These are phyloP conservation scores for Acrocalymma vagum DNA, from an alignment of 2,329 filamentous ascomycete genomes.

Conservation along the genomic window DNA sequence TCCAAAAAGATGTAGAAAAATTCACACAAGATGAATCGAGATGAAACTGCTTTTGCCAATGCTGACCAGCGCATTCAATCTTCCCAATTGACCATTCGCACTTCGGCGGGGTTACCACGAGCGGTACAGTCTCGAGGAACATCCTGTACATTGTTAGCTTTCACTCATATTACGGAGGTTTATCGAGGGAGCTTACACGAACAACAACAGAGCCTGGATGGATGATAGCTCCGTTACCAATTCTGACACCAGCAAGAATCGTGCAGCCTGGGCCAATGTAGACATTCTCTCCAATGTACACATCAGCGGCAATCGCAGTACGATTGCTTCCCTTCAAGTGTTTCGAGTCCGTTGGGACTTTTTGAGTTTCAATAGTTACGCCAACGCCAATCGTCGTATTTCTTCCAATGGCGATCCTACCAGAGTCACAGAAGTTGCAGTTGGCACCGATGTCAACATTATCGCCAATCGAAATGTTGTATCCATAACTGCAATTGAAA, in stretches of 20 bases:
- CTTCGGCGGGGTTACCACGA: constrained; percentile 56
- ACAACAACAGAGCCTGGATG: constrained; percentile 65
- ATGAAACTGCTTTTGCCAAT: neutral
- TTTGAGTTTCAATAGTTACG: constrained; percentile 84
- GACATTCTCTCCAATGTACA: constrained; percentile 79
- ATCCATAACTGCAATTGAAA: constrained; percentile 94
- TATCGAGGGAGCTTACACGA: constrained; percentile 53
- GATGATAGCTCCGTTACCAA: constrained; percentile 63
- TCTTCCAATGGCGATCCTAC: constrained; percentile 81
- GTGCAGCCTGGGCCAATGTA: constrained; percentile 70
- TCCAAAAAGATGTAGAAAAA: no score
- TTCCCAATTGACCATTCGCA: constrained; percentile 31
- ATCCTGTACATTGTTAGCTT: constrained; percentile 46
- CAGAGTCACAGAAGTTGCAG: constrained; percentile 88
- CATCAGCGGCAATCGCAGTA: constrained; percentile 72
- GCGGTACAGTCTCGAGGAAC: constrained; percentile 57
- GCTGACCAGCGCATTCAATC: constrained; percentile 4
- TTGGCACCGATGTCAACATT: constrained; percentile 84
- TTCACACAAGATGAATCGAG: neutral
- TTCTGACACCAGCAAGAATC: constrained; percentile 65
- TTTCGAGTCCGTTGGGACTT: constrained; percentile 75
- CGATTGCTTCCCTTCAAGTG: constrained; percentile 77
- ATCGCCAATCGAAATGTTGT: constrained; percentile 89
- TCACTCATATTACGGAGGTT: neutral
- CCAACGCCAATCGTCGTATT: constrained; percentile 77